phyloP scores from a whole-genome alignment of 192 early-diverging fungal genomes.

The Rhizophagus sp. region DNA sequence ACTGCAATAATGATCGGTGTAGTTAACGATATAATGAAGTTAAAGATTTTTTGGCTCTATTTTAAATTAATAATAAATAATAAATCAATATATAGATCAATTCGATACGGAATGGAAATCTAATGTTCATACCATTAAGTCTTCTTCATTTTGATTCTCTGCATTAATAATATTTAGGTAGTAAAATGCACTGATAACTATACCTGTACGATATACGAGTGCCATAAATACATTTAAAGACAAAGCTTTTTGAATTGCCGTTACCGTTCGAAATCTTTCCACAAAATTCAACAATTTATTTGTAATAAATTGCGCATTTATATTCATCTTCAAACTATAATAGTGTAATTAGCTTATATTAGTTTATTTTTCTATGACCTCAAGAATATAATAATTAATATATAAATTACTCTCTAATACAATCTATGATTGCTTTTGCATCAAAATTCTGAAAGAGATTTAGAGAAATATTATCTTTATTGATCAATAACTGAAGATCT shows the following conservation, averaged over 20 bases:
- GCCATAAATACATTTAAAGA: not conserved
- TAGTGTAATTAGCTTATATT: not conserved
- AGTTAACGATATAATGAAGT: conserved; percentile 13
- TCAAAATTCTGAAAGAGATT: not conserved
- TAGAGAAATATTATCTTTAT: not conserved
- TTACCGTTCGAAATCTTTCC: not conserved
- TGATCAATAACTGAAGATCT: not conserved
- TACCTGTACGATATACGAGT: not conserved
- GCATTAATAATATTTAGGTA: not conserved
- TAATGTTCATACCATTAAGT: not conserved
- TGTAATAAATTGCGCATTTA: not conserved
- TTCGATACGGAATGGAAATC: too few relatives aligned
- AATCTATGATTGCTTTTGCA: not conserved
- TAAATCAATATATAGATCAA: too few relatives aligned
- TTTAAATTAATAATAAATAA: too few relatives aligned
- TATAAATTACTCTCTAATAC: too few relatives aligned
- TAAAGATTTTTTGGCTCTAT: not conserved
- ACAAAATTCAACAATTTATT: not conserved
- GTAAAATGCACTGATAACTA: not conserved
- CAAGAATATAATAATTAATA: too few relatives aligned
- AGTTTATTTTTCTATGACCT: too few relatives aligned
- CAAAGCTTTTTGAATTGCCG: not conserved
- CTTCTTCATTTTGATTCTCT: not conserved
- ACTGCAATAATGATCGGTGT: conserved; percentile 28
- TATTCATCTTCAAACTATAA: not conserved